Base-by-base conservation (phyloP, 805 yeast species). In the Tetrapisispora namnaoensis region DNA sequence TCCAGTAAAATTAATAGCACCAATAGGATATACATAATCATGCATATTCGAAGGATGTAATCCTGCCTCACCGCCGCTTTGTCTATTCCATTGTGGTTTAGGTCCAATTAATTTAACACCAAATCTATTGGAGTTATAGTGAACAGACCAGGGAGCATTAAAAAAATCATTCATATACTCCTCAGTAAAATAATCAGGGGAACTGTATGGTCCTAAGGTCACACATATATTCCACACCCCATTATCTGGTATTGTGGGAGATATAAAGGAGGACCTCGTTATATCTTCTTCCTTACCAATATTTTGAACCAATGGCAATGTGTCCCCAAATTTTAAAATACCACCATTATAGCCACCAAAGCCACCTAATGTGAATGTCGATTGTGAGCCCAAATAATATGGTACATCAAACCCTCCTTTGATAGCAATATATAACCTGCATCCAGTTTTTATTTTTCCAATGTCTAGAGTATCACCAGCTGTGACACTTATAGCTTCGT, bases 21-120 rank as follows among this genome's bases (percentile, higher is more conserved):
- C 98, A 47, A 89, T 71, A 0, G 98, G 88, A 66, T 91, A 91
- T 47, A 91, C 98, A 62, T 91, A 93, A 71, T 91, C 99, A 65
- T 91, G 98, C 40, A 96, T 90, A 69, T 91, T 91, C n/a, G 97
- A 89, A 45, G 99, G 99, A 71, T 91, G 99, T 62, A 91, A 74
- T 49, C 99, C 99, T 50, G 93, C 99, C 60, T 89, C 96, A 52
- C 98, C 99, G 70, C 98, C 99, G 65, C 89, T 96, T 10, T 76
- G 66, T 71, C 99, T 80, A 13, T 97, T 96, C 99, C 98, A 93
- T 62, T 79, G 76, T 13, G 98, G 99, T 68, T 89, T 91, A 50
- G 98, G 98, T 42, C 97, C 97, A 55, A 85, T 81, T 57, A 91
- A 74, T 63, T 98, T 79, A 35, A 91, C 95, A 65, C 99, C 99